Percentiles rank a stretch among this genome's conserved stretches.
These are phyloP conservation scores for Corymbia citriodora DNA, from an alignment of 441 rosid genomes.

Conservation along the genomic window DNA sequence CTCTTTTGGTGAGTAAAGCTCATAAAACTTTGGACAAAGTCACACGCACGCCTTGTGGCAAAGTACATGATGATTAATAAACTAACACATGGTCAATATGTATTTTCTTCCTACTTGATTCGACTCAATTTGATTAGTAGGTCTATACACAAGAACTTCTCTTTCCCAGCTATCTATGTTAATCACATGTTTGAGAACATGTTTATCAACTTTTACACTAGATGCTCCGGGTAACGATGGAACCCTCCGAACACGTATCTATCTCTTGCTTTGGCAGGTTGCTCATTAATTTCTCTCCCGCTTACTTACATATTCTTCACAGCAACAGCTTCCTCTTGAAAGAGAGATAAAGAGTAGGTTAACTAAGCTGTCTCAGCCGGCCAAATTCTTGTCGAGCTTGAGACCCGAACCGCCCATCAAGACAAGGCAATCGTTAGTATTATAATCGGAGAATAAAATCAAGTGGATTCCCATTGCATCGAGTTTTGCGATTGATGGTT, in stretches of 20 bases:
- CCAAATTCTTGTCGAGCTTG: slow-evolving; percentile 45
- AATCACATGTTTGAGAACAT: not conserved
- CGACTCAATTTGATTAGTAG: not conserved
- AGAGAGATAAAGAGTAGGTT: slow-evolving; percentile 30
- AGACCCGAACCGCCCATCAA: slow-evolving; percentile 8
- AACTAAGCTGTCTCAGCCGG: slow-evolving; percentile 56
- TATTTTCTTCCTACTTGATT: not conserved
- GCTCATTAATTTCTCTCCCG: slow-evolving; percentile 3
- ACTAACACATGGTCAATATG: not conserved
- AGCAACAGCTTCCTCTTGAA: not conserved
- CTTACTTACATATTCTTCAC: not conserved
- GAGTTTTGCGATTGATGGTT: slow-evolving; percentile 29
- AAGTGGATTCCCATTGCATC: not conserved
- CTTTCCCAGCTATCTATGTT: not conserved
- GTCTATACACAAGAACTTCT: not conserved
- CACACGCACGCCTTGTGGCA: not conserved
- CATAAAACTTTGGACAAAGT: not conserved
- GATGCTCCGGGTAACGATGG: slow-evolving; percentile 13
- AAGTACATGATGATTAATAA: not conserved
- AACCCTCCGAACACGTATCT: not conserved
- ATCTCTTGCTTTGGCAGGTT: slow-evolving; percentile 15
- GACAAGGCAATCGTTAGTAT: slow-evolving; percentile 19
- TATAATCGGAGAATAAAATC: not conserved
- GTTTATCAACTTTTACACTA: not conserved
- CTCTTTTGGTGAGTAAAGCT: not conserved